Conservation (phyloP, 163 green algal species). For the Coccomyxa subellipsoidea region DNA sequence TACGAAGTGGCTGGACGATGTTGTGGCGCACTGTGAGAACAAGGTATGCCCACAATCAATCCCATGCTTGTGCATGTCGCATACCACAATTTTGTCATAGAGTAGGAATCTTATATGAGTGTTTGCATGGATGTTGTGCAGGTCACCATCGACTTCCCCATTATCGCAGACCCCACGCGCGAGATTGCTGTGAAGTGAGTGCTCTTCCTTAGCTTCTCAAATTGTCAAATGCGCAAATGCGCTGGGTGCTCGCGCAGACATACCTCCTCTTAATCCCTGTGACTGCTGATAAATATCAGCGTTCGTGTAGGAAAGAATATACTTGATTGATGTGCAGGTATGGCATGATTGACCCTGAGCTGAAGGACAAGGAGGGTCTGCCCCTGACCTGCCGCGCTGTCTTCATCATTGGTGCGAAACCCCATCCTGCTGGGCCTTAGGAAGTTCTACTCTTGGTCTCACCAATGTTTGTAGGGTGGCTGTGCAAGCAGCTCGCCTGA, state of each 20-base stretch:
- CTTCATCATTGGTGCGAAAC: constrained; percentile 51
- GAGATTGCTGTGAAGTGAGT: constrained; percentile 57
- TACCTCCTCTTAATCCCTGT: neutral
- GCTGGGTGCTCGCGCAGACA: too few relatives aligned
- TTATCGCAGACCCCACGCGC: constrained; percentile 61
- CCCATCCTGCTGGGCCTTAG: too few relatives aligned
- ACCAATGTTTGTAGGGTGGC: too few relatives aligned
- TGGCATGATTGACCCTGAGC: constrained; percentile 70
- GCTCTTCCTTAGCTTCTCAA: too few relatives aligned
- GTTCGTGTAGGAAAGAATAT: too few relatives aligned
- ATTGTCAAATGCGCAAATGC: too few relatives aligned
- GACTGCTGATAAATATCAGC: too few relatives aligned
- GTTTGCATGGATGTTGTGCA: constrained; percentile 19
- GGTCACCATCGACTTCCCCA: constrained; percentile 53
- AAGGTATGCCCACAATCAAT: constrained; percentile 14
- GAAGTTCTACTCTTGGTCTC: too few relatives aligned
- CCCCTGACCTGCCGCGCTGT: constrained; percentile 50
- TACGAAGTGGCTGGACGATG: constrained; percentile 50
- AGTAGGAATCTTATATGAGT: neutral
- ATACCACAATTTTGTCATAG: neutral
- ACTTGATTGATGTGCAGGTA: constrained; percentile 16
- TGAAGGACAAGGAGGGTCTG: constrained; percentile 53
- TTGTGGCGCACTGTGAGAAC: constrained; percentile 48
- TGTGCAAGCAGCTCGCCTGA: too few relatives aligned
- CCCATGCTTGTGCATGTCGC: too few relatives aligned